Evolutionary conservation across 2,329 filamentous ascomycete genomes (phyloP), one percentile per base, ranked within the genome.

Genomic region (Parafenestella ontariensis): DNA sequence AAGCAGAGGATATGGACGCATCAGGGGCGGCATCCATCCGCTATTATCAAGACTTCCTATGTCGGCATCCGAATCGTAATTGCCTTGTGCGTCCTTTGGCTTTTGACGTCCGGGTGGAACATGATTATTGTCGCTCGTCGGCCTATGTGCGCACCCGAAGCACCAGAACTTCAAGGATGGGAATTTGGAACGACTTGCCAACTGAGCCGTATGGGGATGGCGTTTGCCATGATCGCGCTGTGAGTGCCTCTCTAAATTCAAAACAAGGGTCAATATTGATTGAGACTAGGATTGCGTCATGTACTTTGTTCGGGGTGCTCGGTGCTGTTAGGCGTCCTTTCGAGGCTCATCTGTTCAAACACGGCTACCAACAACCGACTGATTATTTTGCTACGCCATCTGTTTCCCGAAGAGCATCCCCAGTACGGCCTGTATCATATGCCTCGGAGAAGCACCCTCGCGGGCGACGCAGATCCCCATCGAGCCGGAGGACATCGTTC

Each of bases 101-200:
- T 77, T 15, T 47, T 76, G 54, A 74, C 74, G 3, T 64, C 64
- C 2, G 75, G 75, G 6, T 77, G 76, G 75, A 73, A 76, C 56
- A 66, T 77, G 56, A 76, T 78, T 36, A 58, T 72, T 11, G 71
- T 75, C 3, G 73, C 73, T 13, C 63, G 75, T n/a, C 67, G 69
- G 48, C 75, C 75, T 6, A 29, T 66, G 5, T 77, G 76, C 48
- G 50, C 73, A 17, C 51, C 64, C 21, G 50, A 54, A 11, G 63
- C 47, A n/a, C 40, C 58, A 6, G 61, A 56, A 8, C 60, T 66
- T 28, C 52, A 64, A 39, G 52, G 56, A n/a, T 77, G 74, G 74
- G 68, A 74, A 42, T 58, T 58, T 23, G 75, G 74, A 5, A 49
- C 57, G n/a, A 65, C 66, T 6, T 77, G 76, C 49, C 49, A 61